Base-by-base conservation (phyloP, 495 filamentous ascomycete species). In the Monascus purpureus region DNA sequence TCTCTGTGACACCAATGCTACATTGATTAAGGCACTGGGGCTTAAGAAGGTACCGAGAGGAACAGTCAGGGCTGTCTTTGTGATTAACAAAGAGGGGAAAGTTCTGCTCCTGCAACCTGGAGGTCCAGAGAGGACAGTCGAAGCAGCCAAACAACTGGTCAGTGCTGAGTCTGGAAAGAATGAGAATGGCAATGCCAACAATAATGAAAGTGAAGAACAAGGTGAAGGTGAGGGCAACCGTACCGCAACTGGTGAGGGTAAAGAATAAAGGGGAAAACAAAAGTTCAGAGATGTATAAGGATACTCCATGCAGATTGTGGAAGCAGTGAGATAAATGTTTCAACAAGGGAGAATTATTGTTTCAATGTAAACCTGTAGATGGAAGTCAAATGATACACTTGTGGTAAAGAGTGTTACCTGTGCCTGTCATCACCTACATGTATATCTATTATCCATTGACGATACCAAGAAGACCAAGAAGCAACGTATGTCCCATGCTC, bases 51-150 rank as follows among this genome's bases (percentile, higher is more conserved):
- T 53, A 2, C 73, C 77, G 17, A 76, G 68, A 53, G 78, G 82
- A n/a, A 93, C 80, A 18, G 71, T 59, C 17, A 71, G 90, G 38
- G 88, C 87, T 35, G 81, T 95, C 15, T 86, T 94, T 43, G 82
- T 79, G 31, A 61, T 97, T 37, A 73, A 83, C 47, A 96, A 94
- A 55, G 45, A 45, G 17, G 65, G 63, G 14, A 65, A 60, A 36
- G 48, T 70, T 12, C 39, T 62, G 33, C 49, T 61, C 16, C 36
- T 45, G 8, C 46, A 63, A 25, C 32, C 47, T 6, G 67, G 64
- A 25, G 64, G 65, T 16, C 67, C 67, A 28, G 63, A 59, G 30
- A 58, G 57, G 9, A 71, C 67, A 28, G 53, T 68, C 11, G 57
- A 67, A 20, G 57, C 55, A 12, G 63, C 61, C 8, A 53, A 53